Base-by-base conservation (phyloP, 179 eudicot genomes). In the Nepenthes alata region DNA sequence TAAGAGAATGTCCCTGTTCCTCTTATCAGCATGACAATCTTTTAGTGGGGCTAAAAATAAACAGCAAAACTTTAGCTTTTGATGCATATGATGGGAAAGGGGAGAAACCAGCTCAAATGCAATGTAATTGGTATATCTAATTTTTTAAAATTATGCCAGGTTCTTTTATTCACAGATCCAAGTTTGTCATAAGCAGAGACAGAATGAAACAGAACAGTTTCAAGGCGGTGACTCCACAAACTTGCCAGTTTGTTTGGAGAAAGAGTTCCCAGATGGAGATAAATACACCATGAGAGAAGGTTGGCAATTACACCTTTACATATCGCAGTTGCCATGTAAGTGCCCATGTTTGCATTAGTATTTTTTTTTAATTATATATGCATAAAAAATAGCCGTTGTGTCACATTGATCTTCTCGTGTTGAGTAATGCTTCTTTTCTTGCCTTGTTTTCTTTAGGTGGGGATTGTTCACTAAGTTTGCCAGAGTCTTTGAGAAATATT, bases 271-370 rank as follows among this genome's bases (percentile, higher is more conserved):
- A 65, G 77, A 68, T 57, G 60, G 45, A 64, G 64, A 78, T 65
- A 84, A 75, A 64, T 83, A 71, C 81, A 77, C 65, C 75, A 47
- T 91, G 67, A 86, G 64, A 74, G 78, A 70, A 53, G 95, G 88
- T 47, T 91, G 89, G 91, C 72, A 78, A 67, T 79, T 88, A 37
- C 98, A 91, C 72, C 55, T 91, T 72, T 91, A 91, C 67, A 75
- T 88, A 63, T 91, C 98, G 12, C 98, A 91, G 71, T 73, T 88
- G 61, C 98, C 98, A 56, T 91, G 98, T 88, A 64, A 78, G 96
- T 78, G 38, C 9, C 39, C 53, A 45, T 38, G 5, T 16, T 35
- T 14, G 53, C 35, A 38, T 47, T 38, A 52, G 6, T 60, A 12
- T 63, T 53, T 48, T 58, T 35, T 8, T 58, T 12, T 54, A 11